phyloP scores from a whole-genome alignment of 257 asterid genomes.

The Solanum virginianum region DNA sequence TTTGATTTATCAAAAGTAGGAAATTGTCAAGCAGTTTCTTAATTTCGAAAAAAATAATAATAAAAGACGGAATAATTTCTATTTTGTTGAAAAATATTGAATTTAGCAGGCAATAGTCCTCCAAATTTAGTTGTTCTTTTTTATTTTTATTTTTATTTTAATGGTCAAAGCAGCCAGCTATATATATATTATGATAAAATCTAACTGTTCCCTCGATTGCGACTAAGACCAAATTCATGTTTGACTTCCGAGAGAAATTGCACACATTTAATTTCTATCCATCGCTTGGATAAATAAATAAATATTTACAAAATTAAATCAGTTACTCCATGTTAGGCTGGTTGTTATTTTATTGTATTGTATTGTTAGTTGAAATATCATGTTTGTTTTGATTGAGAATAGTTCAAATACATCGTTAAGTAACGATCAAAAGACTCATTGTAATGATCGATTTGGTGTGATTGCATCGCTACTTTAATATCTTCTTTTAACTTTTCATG shows the following conservation, averaged over 20 bases:
- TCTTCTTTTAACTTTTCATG: background rate
- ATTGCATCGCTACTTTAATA: too few species aligned
- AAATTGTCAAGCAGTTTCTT: constrained; percentile 22
- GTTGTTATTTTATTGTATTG: too few species aligned
- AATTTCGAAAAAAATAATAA: background rate
- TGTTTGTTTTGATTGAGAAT: too few species aligned
- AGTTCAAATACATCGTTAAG: too few species aligned
- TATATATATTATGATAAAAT: background rate
- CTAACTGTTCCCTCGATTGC: background rate
- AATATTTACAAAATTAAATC: background rate
- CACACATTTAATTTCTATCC: background rate
- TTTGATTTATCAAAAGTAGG: background rate
- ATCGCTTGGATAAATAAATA: background rate
- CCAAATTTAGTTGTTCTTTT: background rate
- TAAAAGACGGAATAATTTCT: background rate
- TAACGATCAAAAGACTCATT: too few species aligned
- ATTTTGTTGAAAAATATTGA: background rate
- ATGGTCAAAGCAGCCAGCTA: background rate
- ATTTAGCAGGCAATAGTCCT: background rate
- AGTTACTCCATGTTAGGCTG: too few species aligned
- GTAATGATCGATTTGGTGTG: too few species aligned
- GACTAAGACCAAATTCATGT: background rate
- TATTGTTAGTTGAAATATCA: too few species aligned
- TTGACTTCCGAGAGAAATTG: background rate
- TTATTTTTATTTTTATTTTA: background rate